Percentiles rank a stretch among this genome's conserved stretches.
These are phyloP conservation scores for Sporothrix curviconia DNA, from an alignment of 2,329 filamentous ascomycete species.

Conservation along the genomic window DNA sequence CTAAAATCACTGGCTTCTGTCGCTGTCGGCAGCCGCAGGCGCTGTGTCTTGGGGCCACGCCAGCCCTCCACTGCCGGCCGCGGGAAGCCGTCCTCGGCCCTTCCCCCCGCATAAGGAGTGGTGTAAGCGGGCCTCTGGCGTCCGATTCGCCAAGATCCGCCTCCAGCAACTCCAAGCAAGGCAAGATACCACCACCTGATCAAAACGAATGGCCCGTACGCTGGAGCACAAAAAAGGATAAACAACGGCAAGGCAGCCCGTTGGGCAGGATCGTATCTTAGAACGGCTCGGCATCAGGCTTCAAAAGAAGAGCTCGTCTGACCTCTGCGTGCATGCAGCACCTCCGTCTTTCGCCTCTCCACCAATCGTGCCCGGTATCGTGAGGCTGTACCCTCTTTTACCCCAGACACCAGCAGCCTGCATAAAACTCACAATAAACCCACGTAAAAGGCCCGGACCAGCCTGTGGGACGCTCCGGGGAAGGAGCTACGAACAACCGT, in stretches of 20 bases:
- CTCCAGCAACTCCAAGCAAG: not conserved
- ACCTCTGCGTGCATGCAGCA: not conserved
- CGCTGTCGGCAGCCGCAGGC: no score
- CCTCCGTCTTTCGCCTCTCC: not conserved
- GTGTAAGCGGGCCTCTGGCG: not conserved
- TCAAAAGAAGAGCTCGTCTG: conserved; percentile 2
- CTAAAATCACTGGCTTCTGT: not conserved
- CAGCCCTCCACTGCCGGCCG: not conserved
- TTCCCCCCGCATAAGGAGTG: not conserved
- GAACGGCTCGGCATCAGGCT: no score
- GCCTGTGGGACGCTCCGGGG: not conserved
- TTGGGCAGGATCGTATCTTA: not conserved
- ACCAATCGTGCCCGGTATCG: not conserved
- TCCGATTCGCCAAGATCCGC: not conserved
- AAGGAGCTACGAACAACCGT: no score
- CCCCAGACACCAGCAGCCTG: not conserved
- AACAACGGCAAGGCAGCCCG: conserved; percentile 2
- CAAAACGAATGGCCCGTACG: no score
- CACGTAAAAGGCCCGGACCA: not conserved
- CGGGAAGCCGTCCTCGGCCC: conserved; percentile 3
- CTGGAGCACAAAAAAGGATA: no score
- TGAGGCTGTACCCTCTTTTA: not conserved
- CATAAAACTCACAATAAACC: no score
- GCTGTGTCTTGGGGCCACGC: not conserved
- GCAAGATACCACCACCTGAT: no score